Evolutionary conservation across 2,329 filamentous ascomycete species (phyloP), one percentile per base, ranked within the genome.

Genomic region (Trichophyton mentagrophytes): DNA sequence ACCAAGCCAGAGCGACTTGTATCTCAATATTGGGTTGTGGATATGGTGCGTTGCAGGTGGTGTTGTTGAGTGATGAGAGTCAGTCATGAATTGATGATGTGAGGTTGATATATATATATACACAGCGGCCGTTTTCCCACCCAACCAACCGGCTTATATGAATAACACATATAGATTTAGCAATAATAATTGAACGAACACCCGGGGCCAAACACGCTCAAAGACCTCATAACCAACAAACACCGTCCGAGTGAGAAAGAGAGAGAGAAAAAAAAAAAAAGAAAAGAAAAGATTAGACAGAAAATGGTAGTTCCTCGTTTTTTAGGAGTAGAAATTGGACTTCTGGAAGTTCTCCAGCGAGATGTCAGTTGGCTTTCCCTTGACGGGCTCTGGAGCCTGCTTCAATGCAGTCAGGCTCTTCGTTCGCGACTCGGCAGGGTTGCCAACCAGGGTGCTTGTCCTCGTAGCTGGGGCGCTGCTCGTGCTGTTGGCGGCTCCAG

Each of bases 401-500:
- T 59, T 59, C 17, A 58, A n/a, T 6, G 55, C 33, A 42, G 33
- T 59, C 27, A 59, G n/a, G 27, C 40, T 38, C 40, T 59, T 49
- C 15, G 44, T 47, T 25, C 57, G n/a, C 17, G 33, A 6, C 57
- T 59, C 57, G 17, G 33, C 38, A 25, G 57, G 7, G 17, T 25
- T 25, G 20, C 57, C 57, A 38, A 59, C 56, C 36, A 60, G 30
- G 2, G 57, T 55, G 25, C 44, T 61, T 7, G 55, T 56, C 36
- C 49, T 44, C 13, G 42, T 25, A 1, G 27, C 57, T 15, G 57
- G 15, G 1, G 55, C 30, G 20, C 46, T 53, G 4, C 15, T 47
- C 5, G 33, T 38, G 33, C 9, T 51, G 20, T 3, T 25, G 15
- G 22, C 58, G 3, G 40, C 49, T 20, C 71, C 71, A 1, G 71